Evolutionary conservation across 225 moss, liverwort and hornwort genomes (phyloP).

Genomic region (Pleurozium schreberi): DNA sequence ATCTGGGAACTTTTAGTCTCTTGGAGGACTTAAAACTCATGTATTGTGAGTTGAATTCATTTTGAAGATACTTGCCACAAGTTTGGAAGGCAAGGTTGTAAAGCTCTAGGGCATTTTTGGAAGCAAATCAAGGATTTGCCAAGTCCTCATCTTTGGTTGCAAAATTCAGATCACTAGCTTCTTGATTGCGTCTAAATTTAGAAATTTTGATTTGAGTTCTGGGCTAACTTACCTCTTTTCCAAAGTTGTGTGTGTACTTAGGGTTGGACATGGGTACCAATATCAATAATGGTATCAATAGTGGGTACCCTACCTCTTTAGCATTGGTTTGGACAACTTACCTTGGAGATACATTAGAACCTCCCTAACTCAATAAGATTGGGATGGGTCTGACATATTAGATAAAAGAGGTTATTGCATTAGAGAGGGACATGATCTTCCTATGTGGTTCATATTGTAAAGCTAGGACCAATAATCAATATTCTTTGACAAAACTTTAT

Average conservation of each 20-base stretch:
- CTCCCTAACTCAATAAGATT: too few relatives aligned
- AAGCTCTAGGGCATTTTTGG: not conserved
- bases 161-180: not conserved
- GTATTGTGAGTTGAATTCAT: not conserved
- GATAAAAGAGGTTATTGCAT: too few relatives aligned
- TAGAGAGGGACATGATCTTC: too few relatives aligned
- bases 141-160: not conserved
- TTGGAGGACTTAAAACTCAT: too few relatives aligned
- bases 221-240: too few relatives aligned
- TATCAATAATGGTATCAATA: not conserved
- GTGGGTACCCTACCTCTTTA: too few relatives aligned
- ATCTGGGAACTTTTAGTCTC: too few relatives aligned
- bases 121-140: not conserved
- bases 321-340: not conserved
- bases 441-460: too few relatives aligned
- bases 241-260: not conserved
- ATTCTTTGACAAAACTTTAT: too few relatives aligned
- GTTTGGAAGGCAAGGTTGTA: not conserved
- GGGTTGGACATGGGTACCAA: fast-evolving
- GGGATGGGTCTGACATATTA: too few relatives aligned
- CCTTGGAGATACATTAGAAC: too few relatives aligned
- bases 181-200: not conserved
- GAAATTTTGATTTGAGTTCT: not conserved
- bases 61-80: not conserved
- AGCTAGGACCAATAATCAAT: too few relatives aligned